These are phyloP conservation scores for Kodamaea neixiangensis DNA, from an alignment of 805 yeast genomes.

Conservation along the genomic window DNA sequence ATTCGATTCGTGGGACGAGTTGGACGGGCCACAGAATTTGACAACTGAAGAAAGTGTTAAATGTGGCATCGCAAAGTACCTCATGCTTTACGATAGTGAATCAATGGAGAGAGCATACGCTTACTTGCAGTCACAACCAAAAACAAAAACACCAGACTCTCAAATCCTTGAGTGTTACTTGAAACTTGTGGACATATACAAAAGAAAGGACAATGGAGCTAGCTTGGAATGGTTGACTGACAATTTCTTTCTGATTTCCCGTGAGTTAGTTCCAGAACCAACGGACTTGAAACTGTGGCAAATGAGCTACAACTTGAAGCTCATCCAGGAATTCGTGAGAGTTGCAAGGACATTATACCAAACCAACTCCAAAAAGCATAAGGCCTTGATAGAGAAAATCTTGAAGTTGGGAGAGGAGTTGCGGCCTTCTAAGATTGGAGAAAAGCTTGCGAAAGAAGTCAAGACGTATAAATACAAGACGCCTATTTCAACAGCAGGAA, in stretches of 20 bases:
- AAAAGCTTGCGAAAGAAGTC: conserved; percentile 8
- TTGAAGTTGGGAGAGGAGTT: conserved; percentile 16
- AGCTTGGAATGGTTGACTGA: neutral
- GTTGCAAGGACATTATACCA: conserved; percentile 11
- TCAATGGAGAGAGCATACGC: conserved; percentile 23
- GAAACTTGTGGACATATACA: neutral
- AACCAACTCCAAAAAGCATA: neutral
- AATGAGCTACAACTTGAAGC: conserved; percentile 19
- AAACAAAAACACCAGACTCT: neutral
- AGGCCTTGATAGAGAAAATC: neutral
- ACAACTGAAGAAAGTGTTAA: conserved; percentile 20
- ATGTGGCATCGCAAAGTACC: conserved; percentile 39
- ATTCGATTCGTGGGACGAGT: neutral
- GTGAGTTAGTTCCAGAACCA: neutral
- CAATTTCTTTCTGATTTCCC: neutral
- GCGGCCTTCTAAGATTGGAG: conserved; percentile 9
- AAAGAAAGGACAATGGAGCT: neutral
- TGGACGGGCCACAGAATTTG: conserved; percentile 5
- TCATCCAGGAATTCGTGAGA: conserved; percentile 13
- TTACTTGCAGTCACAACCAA: conserved; percentile 17
- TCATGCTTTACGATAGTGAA: conserved; percentile 37
- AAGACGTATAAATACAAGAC: conserved; percentile 8
- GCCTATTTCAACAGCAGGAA: conserved; percentile 4
- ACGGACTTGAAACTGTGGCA: conserved; percentile 14
- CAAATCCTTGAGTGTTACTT: conserved; percentile 3